A percentile compares a stretch with the other conserved stretches of the same genome.
These are phyloP conservation scores for Malus domestica DNA, from an alignment of 306 rosid species.

Conservation along the genomic window ASM211411v1 NC_041803.1:47732501-47733000, in stretches of 20 bases:
- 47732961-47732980: constrained; percentile 80
- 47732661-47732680: neutral
- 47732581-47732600: neutral
- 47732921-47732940: constrained; percentile 93
- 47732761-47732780: neutral
- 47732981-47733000: constrained; percentile 59
- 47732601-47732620: neutral
- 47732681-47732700: neutral
- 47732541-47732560: neutral
- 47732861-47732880: neutral
- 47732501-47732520: constrained; percentile 83
- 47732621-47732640: neutral
- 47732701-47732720: neutral
- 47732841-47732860: neutral
- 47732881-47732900: constrained; percentile 35
- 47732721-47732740: neutral
- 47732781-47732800: neutral
- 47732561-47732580: neutral
- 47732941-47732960: constrained; percentile 88
- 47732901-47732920: constrained; percentile 81
- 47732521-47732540: constrained; percentile 36
- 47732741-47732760: neutral
- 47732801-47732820: neutral
- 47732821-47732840: neutral
- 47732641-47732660: neutral